These are phyloP conservation scores for Ogataea pilisensis DNA, from an alignment of 805 yeast species.

Conservation along the genomic window DNA sequence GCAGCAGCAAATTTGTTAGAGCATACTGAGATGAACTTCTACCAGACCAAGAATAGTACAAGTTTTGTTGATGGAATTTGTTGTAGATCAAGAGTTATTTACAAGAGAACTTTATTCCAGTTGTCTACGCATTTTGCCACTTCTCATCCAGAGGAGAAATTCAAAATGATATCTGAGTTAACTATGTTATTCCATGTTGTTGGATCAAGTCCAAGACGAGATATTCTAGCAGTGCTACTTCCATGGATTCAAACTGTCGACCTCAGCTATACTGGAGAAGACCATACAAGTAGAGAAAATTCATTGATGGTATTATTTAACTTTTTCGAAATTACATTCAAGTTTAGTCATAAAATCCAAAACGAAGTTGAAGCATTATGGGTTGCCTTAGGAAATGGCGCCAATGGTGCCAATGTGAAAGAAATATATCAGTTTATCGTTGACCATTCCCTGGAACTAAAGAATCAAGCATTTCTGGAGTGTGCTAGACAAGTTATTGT, in stretches of 20 bases:
- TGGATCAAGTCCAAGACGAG: conserved; percentile 58
- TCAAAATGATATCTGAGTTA: conserved; percentile 64
- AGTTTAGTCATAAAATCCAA: conserved; percentile 67
- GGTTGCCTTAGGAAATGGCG: conserved; percentile 86
- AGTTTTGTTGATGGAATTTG: conserved; percentile 67
- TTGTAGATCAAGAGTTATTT: conserved; percentile 75
- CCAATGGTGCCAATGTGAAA: conserved; percentile 63
- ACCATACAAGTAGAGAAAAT: conserved; percentile 33
- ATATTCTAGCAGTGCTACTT: conserved; percentile 70
- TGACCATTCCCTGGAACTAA: conserved; percentile 60
- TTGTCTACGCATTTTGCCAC: conserved; percentile 70
- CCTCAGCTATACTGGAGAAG: conserved; percentile 37
- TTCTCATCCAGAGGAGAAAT: conserved; percentile 54
- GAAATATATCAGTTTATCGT: conserved; percentile 69
- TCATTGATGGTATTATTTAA: conserved; percentile 73
- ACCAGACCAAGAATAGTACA: conserved; percentile 48
- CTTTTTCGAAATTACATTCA: conserved; percentile 78
- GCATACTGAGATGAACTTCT: conserved; percentile 57
- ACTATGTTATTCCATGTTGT: conserved; percentile 66
- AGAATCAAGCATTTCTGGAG: conserved; percentile 72
- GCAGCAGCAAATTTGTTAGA: conserved; percentile 71
- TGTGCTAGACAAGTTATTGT: conserved; percentile 78
- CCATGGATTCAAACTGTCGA: conserved; percentile 94
- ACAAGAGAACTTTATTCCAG: conserved; percentile 79
- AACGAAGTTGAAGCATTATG: conserved; percentile 92